Evolutionary conservation across 805 yeast genomes (phyloP), one percentile per base, ranked within the genome.

Genomic region (Isabelozyma gotoi): DNA sequence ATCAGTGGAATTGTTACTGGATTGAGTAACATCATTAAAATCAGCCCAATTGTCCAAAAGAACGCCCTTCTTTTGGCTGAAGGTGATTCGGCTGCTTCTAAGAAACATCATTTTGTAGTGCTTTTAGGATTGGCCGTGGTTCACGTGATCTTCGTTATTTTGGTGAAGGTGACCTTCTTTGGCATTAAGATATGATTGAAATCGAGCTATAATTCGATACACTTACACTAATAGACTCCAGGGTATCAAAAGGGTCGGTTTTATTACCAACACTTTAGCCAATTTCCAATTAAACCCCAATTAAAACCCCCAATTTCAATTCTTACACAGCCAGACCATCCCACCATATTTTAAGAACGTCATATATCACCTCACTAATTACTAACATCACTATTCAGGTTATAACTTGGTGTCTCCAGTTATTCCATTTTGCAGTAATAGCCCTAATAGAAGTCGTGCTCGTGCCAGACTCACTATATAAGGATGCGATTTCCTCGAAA

Each of bases 111-210:
- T 42, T 57, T 21, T 38, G 20, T 67, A 2, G 53, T 82, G 4
- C 50, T 76, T 6, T 72, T 64, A 1, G 53, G 68, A 0, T 63
- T 84, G 42, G 64, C 68, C 4, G 43, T 76, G 11, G 74, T 71
- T 15, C 92, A 86, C 62, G 33, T 74, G 7, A 77, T 74, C 1
- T 78, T 84, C 51, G 78, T 88, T 1, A 61, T 85, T 33, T 77
- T 82, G 6, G 86, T 86, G 39, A 84, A 85, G 62, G 69, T 83
- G 10, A 64, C 79, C 41, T 86, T 84, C 67, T 85, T 85, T 56
- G 82, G 81, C 18, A 53, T 62, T 12, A 36, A 24, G 11, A 14
- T 19, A 4, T 36, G 18, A 24, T 7, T 15, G 6, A 3, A 16
- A 11, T 31, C 16, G 34, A 3, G 17, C 34, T 16, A 5, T 10